Evolutionary conservation across 768 basidiomycete genomes (phyloP).

Genomic region (Mycena latifolia): DNA sequence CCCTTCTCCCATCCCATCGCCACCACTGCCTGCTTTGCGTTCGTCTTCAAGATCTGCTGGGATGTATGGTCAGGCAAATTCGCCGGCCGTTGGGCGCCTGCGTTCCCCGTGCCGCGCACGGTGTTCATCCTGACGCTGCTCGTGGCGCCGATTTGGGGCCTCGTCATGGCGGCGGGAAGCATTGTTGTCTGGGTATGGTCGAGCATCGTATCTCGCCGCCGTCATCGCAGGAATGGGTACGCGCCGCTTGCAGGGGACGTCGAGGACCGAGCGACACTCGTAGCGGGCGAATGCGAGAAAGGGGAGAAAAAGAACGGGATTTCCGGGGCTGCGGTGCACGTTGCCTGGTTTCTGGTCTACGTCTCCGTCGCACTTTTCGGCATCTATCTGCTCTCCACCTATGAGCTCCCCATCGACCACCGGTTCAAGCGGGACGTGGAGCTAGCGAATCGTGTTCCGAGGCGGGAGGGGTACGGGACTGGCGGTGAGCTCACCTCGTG

Average conservation of each 20-base stretch:
- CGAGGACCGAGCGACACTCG: neutral
- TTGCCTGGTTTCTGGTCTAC: neutral
- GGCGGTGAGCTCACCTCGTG: no score
- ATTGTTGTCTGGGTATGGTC: neutral
- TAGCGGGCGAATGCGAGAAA: no score
- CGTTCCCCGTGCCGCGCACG: conserved; percentile 1
- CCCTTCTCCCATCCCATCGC: no score
- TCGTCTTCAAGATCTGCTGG: no score
- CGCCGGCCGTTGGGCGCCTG: neutral
- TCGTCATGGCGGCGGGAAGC: neutral
- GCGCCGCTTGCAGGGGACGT: neutral
- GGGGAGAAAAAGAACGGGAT: neutral
- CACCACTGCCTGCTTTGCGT: no score
- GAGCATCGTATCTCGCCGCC: no score
- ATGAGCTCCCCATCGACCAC: conserved; percentile 15
- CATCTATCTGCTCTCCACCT: conserved; percentile 4
- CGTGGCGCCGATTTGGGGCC: neutral
- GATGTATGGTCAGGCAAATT: no score
- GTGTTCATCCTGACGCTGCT: neutral
- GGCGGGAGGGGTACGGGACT: neutral
- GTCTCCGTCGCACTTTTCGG: neutral
- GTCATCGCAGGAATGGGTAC: no score
- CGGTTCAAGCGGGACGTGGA: neutral
- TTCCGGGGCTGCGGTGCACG: neutral
- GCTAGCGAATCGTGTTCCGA: neutral